phyloP scores from a whole-genome alignment of 768 basidiomycete genomes.

The Mycena kentingensis region DNA sequence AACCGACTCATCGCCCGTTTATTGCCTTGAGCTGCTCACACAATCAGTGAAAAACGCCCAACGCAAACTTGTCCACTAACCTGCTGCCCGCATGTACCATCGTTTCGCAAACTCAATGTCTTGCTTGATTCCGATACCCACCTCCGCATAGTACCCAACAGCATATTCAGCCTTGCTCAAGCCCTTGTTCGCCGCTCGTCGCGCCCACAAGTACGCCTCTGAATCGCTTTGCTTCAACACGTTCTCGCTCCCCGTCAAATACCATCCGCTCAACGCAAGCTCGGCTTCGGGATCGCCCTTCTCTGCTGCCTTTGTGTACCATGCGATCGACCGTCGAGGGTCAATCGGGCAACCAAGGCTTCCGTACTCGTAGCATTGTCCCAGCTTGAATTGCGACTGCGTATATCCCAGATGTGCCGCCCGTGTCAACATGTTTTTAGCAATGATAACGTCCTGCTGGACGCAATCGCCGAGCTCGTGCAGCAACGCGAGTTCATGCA shows the following conservation, averaged over 20 bases:
- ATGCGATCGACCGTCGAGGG: conserved; percentile 91
- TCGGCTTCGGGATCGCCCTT: conserved; percentile 95
- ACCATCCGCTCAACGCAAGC: conserved; percentile 96
- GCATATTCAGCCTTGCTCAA: conserved; percentile 97
- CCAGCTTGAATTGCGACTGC: conserved; percentile 93
- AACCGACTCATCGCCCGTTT: conserved; percentile 95
- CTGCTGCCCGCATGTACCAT: conserved; percentile 99
- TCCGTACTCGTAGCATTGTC: conserved; percentile 94
- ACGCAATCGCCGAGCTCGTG: conserved; percentile 79
- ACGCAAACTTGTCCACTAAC: conserved; percentile 48
- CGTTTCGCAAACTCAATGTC: conserved; percentile 94
- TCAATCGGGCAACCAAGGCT: conserved; percentile 87
- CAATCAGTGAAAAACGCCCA: not conserved
- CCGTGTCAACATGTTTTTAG: conserved; percentile 84
- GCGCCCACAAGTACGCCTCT: conserved; percentile 98
- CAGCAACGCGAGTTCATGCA: conserved; percentile 91
- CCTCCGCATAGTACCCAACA: conserved; percentile 97
- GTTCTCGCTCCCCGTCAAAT: conserved; percentile 92
- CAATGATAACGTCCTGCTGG: conserved; percentile 77
- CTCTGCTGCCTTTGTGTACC: conserved; percentile 98
- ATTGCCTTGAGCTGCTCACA: conserved; percentile 84
- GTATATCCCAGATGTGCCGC: conserved; percentile 93
- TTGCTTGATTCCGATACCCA: conserved; percentile 96
- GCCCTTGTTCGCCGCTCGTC: conserved; percentile 95
- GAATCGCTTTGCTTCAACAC: conserved; percentile 97